phyloP scores from a whole-genome alignment of 495 filamentous ascomycete species.

The Rostrohypoxylon terebratum region DNA sequence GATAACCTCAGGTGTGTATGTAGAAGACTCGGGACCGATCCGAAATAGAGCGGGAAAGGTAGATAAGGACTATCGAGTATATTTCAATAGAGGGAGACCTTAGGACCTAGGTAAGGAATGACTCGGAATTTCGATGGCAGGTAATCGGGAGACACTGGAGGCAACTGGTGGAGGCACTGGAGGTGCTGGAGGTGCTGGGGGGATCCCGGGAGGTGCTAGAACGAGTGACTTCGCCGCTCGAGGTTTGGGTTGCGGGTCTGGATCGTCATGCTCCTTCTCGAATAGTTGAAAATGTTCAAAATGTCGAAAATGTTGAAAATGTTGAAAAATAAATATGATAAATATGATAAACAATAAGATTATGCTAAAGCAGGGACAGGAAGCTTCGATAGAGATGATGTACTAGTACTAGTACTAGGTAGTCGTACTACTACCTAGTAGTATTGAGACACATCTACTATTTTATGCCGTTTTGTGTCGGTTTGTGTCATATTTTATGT shows the following conservation, averaged over 20 bases:
- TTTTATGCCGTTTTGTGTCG: too few species aligned
- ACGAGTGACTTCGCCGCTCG: conserved; percentile 31
- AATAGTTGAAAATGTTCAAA: conserved; percentile 12
- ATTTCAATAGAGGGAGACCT: not conserved
- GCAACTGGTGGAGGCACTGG: too few species aligned
- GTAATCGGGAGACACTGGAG: too few species aligned
- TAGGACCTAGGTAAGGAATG: conserved; percentile 17
- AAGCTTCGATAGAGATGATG: conserved; percentile 22
- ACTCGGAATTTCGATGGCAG: conserved; percentile 6
- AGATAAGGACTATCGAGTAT: not conserved
- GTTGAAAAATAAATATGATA: not conserved
- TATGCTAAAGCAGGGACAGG: conserved; percentile 18
- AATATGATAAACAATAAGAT: not conserved
- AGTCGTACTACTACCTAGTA: too few species aligned
- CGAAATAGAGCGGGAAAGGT: conserved; percentile 5
- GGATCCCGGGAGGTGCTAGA: conserved; percentile 19
- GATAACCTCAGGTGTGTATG: not conserved
- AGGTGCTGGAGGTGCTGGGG: conserved; percentile 3
- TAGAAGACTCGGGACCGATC: not conserved
- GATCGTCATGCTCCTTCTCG: conserved; percentile 45
- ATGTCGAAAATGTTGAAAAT: too few species aligned
- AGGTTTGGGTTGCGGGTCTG: conserved; percentile 36
- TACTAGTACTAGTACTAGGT: too few species aligned
- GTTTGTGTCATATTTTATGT: not conserved
- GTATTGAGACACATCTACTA: not conserved